Percentiles rank a stretch among this genome's conserved stretches.
Conservation (phyloP, 441 rosid species). For the Pelargonium australe region DNA sequence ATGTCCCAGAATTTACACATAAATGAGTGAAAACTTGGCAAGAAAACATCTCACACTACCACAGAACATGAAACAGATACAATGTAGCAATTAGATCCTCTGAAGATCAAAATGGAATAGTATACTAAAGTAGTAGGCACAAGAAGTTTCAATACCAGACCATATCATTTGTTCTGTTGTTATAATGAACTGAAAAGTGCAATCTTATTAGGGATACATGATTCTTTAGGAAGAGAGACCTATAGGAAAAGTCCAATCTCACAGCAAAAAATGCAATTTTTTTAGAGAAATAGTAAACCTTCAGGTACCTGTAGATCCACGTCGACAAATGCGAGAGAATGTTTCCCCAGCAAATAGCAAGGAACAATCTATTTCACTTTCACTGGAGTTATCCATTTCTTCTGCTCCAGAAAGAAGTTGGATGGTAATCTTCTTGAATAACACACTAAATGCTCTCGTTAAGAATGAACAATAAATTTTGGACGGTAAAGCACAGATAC, state of each 20-base stretch:
- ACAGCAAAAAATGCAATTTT: slow-evolving; percentile 4
- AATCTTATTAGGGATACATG: neutral
- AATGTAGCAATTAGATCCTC: neutral
- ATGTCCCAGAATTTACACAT: too few relatives aligned
- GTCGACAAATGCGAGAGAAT: slow-evolving; percentile 81
- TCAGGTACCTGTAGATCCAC: slow-evolving; percentile 82
- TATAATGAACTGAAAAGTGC: neutral
- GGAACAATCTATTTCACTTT: slow-evolving; percentile 29
- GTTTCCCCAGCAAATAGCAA: slow-evolving; percentile 59
- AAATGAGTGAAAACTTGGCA: too few relatives aligned
- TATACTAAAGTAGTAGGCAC: neutral
- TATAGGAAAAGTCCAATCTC: slow-evolving; percentile 6
- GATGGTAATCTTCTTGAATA: slow-evolving; percentile 62
- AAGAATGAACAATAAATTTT: slow-evolving; percentile 36
- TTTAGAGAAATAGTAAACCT: slow-evolving; percentile 14
- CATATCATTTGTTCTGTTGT: neutral
- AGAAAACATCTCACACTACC: neutral
- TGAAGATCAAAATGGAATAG: neutral
- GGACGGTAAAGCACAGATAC: neutral
- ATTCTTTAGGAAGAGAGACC: neutral
- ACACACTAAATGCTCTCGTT: slow-evolving; percentile 45
- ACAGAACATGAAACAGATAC: neutral
- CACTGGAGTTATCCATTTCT: slow-evolving; percentile 27
- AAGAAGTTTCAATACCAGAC: neutral
- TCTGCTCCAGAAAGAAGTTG: slow-evolving; percentile 59